A percentile compares a stretch with the other conserved stretches of the same genome.
phyloP scores from a whole-genome alignment of 1,284 basidiomycete genomes.

The Sanguinoderma infundibulare region DNA sequence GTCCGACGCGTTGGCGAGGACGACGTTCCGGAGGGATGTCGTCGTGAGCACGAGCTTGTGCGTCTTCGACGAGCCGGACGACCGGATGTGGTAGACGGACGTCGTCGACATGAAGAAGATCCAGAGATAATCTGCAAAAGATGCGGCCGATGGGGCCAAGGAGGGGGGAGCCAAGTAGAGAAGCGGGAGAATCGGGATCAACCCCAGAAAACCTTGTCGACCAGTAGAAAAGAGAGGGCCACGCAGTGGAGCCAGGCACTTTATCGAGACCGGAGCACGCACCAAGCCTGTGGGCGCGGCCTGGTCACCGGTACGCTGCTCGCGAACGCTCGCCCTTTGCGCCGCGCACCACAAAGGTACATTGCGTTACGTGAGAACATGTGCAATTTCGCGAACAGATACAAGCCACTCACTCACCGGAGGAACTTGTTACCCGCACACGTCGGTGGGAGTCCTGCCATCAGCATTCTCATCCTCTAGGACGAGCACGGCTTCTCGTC shows the following conservation, averaged over 20 bases:
- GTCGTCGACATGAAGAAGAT: constrained; percentile 6
- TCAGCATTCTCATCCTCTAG: constrained; percentile 4
- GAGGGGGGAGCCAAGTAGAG: background rate
- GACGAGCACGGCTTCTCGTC: constrained; percentile 5
- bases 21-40: constrained; percentile 41
- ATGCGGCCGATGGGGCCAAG: too few relatives aligned
- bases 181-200: background rate
- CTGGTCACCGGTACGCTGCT: background rate
- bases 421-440: constrained; percentile 7
- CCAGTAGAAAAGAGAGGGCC: background rate
- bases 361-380: constrained; percentile 23
- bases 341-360: constrained; percentile 9
- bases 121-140: background rate
- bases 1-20: constrained; percentile 44
- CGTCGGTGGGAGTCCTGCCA: constrained; percentile 13
- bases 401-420: constrained; percentile 16
- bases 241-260: constrained; percentile 3
- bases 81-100: constrained; percentile 23
- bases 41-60: constrained; percentile 45
- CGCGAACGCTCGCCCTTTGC: background rate
- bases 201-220: background rate
- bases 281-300: constrained; percentile 6
- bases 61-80: constrained; percentile 24
- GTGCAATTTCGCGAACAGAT: background rate
- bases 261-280: constrained; percentile 13